Evolutionary conservation across 345 rosid species (phyloP).

Genomic region (Corchorus capsularis): DNA sequence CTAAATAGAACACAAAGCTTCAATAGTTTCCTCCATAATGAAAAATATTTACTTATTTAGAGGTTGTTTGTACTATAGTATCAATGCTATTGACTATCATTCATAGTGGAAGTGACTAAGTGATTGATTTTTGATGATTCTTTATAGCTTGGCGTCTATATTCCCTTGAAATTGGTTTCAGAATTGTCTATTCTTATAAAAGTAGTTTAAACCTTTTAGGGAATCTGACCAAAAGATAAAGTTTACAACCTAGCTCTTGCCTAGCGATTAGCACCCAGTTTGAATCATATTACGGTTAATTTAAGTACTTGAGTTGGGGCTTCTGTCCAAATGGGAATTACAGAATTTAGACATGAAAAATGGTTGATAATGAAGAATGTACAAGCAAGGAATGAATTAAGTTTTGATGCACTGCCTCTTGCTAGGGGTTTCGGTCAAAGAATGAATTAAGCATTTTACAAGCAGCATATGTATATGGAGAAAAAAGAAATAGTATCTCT

Average conservation of each 20-base stretch:
- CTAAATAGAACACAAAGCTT: not conserved
- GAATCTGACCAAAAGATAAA: not conserved
- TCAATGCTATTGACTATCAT: too few relatives aligned
- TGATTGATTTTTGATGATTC: not conserved
- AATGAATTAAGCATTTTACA: constrained; percentile 21
- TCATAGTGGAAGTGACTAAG: constrained; percentile 6
- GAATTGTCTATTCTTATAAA: not conserved
- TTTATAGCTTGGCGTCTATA: not conserved
- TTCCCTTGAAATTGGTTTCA: not conserved
- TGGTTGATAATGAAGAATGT: not conserved
- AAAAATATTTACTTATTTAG: not conserved
- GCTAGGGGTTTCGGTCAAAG: not conserved
- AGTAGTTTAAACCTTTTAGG: too few relatives aligned
- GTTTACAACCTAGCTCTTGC: not conserved
- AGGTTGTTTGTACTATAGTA: not conserved
- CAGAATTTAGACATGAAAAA: not conserved
- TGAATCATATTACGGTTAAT: too few relatives aligned
- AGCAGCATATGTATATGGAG: not conserved
- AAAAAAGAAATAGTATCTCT: constrained; percentile 20
- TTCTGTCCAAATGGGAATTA: not conserved
- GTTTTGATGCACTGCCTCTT: not conserved
- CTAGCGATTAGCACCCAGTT: not conserved
- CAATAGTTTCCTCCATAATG: not conserved
- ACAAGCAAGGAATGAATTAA: not conserved
- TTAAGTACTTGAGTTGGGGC: not conserved